Evolutionary conservation across 306 rosid genomes (phyloP).

Genomic region (Cucurbita argyrosperma): DNA sequence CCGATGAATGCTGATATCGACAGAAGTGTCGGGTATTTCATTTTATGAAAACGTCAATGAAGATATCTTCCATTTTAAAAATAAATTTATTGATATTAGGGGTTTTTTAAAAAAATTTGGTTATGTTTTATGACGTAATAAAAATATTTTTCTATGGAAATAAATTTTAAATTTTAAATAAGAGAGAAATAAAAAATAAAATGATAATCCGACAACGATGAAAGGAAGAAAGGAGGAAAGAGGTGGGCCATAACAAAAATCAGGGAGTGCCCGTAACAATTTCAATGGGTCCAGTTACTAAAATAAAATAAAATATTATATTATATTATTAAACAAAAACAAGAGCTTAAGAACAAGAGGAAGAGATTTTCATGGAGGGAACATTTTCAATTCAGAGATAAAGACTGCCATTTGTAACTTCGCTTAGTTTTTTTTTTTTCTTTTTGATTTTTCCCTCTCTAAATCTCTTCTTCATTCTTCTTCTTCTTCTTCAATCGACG

Average conservation of each 20-base stretch:
- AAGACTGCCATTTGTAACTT: constrained; percentile 12
- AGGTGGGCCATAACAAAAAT: not conserved
- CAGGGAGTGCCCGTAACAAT: not conserved
- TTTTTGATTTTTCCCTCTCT: constrained; percentile 26
- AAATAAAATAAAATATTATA: not conserved
- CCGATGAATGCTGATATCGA: no score
- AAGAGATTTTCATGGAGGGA: constrained; percentile 7
- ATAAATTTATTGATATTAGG: no score
- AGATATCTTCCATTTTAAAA: no score
- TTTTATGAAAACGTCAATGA: no score
- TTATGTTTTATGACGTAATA: no score
- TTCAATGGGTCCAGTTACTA: not conserved
- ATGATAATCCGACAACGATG: no score
- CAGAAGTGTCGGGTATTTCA: no score
- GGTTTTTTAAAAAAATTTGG: no score
- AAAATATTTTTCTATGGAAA: no score
- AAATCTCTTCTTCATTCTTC: constrained; percentile 5
- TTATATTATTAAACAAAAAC: constrained; percentile 11
- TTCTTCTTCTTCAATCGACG: constrained; percentile 3
- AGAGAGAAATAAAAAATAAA: no score
- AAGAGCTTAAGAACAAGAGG: constrained; percentile 9
- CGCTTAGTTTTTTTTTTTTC: not conserved
- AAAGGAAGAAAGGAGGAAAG: not conserved
- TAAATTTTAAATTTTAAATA: no score
- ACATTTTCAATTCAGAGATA: constrained; percentile 9